Base-by-base conservation (phyloP, 495 filamentous ascomycete genomes). In the Hypomontagnella monticulosa region DNA sequence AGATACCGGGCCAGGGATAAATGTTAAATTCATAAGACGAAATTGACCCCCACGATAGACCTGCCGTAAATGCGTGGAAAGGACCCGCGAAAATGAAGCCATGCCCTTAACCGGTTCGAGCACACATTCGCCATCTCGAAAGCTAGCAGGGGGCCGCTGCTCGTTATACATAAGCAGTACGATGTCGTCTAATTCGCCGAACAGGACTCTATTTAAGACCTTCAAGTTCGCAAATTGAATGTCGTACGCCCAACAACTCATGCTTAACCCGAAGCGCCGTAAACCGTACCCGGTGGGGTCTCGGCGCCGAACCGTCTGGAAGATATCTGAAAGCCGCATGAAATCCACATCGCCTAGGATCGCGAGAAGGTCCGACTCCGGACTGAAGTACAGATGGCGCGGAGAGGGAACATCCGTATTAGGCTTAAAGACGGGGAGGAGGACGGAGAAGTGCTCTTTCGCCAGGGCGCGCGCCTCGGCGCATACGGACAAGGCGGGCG, bases 391-490 rank as follows among this genome's bases (percentile, higher is more conserved):
- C 19, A 79, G 55, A 11, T 63, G 36, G 2, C 75, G 58, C 14
- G 53, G 33, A 20, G 44, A 19, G 37, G 27, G 11, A 30, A 30
- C 4, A 14, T 36, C 10, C 15, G 30, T 7, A 19, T 36, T 34
- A 9, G 61, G 44, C n/a, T 48, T 51, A n/a, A 46, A 63, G 34
- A 79, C 53, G 0, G 74, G 71, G 2, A 79, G 34, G 4, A 59
- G 33, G n/a, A 76, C 69, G 4, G 64, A 63, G 58, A 74, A 79
- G 67, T 65, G 61, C 37, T 63, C 50, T 11, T 57, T 50, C 14
- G 76, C 75, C 11, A 75, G 53, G 9, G 40, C 48, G 54, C 76
- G 75, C 14, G 75, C 61, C 41, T 79, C 74, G 53, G 40, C 46
- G 56, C 44, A 72, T 19, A 74, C 75, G 37, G 63, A 72, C 4